These are phyloP conservation scores for Melampsora medusae DNA, from an alignment of 1,284 basidiomycete genomes.

Conservation along the genomic window DNA sequence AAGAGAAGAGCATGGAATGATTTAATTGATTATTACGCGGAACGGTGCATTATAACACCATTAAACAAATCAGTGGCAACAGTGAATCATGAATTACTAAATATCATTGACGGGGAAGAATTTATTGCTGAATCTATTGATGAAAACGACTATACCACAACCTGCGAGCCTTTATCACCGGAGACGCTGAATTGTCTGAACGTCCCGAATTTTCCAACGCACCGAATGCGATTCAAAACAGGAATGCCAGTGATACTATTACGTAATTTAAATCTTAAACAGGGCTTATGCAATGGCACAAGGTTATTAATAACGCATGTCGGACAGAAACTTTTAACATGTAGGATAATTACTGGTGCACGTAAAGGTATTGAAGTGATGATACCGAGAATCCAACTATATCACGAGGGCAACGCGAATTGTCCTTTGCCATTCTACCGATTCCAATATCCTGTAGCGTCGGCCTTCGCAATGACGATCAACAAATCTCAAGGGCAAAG, in stretches of 20 bases:
- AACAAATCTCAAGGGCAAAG: slow-evolving; percentile 25
- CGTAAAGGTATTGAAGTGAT: not conserved
- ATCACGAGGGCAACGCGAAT: not conserved
- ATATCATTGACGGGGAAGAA: no score
- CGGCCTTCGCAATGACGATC: slow-evolving; percentile 16
- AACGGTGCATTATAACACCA: not conserved
- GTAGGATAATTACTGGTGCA: not conserved
- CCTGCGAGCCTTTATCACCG: not conserved
- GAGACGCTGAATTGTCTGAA: not conserved
- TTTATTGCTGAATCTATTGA: no score
- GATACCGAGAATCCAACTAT: not conserved
- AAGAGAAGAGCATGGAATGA: not conserved
- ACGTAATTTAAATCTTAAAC: not conserved
- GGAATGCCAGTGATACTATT: not conserved
- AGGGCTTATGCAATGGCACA: slow-evolving; percentile 7
- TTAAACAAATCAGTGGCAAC: not conserved
- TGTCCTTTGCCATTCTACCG: not conserved
- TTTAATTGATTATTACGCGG: not conserved
- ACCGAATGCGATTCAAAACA: not conserved
- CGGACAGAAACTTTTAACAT: not conserved
- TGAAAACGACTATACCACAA: no score
- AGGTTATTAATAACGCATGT: not conserved
- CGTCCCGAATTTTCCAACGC: not conserved
- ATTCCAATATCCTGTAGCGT: not conserved
- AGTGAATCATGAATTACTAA: not conserved